Evolutionary conservation across 169 alveolate species (phyloP).

Genomic region (Plasmodium malariae): DNA sequence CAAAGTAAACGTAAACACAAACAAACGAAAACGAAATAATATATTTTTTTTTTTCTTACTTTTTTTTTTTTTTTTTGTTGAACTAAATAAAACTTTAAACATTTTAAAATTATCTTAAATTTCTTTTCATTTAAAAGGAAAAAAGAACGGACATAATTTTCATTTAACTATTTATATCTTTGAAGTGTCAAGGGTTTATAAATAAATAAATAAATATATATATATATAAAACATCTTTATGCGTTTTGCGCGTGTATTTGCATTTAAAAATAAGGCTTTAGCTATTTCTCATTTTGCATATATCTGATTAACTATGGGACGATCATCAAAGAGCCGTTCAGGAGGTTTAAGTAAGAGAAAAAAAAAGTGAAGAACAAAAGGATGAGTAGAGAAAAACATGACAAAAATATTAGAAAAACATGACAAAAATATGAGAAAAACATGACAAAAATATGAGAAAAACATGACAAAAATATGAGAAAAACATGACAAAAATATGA

Average conservation of each 20-base stretch:
- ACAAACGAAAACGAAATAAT: neutral
- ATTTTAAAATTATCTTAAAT: neutral
- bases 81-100: neutral
- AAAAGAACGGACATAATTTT: neutral
- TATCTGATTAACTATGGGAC: slow-evolving; percentile 48
- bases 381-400: neutral
- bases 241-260: too few species aligned
- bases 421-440: neutral
- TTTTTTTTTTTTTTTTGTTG: neutral
- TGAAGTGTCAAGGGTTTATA: neutral
- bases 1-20: neutral
- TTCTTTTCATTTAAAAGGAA: neutral
- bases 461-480: too few species aligned
- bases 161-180: neutral
- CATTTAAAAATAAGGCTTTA: neutral
- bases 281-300: neutral
- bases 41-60: neutral
- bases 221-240: too few species aligned
- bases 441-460: neutral
- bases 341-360: slow-evolving; percentile 66
- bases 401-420: neutral
- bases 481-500: too few species aligned
- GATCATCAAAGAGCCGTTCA: slow-evolving; percentile 74
- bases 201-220: too few species aligned
- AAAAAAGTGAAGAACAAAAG: neutral